Evolutionary conservation across 2,329 filamentous ascomycete species (phyloP).

Genomic region (Aspergillus viridinutans): DNA sequence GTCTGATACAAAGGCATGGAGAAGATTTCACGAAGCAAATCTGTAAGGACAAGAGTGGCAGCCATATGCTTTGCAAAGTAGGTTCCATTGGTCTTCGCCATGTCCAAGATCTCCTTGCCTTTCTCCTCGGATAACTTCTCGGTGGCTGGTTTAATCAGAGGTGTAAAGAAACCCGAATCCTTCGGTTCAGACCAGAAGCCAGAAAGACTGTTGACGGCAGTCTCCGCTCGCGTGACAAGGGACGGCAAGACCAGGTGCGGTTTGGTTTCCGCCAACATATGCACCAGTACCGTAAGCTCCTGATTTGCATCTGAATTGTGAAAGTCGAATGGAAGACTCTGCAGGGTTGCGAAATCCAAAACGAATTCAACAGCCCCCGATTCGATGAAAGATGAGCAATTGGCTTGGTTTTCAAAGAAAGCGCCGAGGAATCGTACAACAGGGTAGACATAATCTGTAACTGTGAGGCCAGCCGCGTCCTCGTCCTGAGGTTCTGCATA

Average conservation of each 20-base stretch:
- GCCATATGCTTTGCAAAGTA: constrained; percentile 73
- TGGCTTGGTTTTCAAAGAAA: constrained; percentile 68
- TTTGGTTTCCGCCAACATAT: constrained; percentile 73
- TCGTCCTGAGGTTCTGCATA: constrained; percentile 46
- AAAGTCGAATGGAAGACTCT: constrained; percentile 72
- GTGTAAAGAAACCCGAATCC: constrained; percentile 63
- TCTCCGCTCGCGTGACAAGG: constrained; percentile 68
- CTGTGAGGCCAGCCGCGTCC: constrained; percentile 48
- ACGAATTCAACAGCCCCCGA: constrained; percentile 77
- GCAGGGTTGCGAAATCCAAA: constrained; percentile 76
- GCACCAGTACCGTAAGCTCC: constrained; percentile 68
- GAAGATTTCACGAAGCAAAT: constrained; percentile 70
- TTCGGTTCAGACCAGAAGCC: constrained; percentile 57
- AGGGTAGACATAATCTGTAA: constrained; percentile 69
- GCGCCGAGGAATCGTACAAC: constrained; percentile 71
- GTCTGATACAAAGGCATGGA: constrained; percentile 59
- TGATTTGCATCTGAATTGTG: constrained; percentile 64
- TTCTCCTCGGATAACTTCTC: constrained; percentile 17
- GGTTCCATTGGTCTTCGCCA: constrained; percentile 60
- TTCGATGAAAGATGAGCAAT: constrained; percentile 71
- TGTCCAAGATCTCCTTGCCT: constrained; percentile 25
- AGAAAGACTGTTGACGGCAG: constrained; percentile 63
- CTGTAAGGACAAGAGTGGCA: constrained; percentile 70
- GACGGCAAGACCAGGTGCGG: constrained; percentile 78
- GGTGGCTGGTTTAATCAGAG: constrained; percentile 48